A percentile compares a stretch with the other conserved stretches of the same genome.
Conservation (phyloP, 768 basidiomycete genomes). For the Leucocoprinus sp. region DNA sequence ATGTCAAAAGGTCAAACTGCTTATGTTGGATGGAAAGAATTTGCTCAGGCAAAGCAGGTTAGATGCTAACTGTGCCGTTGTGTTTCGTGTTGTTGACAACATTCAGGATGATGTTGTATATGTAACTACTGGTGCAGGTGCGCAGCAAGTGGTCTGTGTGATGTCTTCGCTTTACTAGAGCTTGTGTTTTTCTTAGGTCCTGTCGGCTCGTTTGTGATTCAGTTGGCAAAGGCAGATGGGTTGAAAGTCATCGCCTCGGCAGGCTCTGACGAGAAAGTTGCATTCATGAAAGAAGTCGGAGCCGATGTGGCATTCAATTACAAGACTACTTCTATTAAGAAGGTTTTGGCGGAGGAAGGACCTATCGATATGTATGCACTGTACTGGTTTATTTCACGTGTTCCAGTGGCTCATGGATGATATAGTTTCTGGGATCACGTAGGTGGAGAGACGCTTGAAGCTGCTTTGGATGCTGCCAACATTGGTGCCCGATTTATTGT, state of each 20-base stretch:
- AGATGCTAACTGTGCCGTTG: neutral
- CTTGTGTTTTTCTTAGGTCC: no score
- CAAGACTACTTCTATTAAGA: constrained; percentile 46
- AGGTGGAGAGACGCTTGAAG: constrained; percentile 51
- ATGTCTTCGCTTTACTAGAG: no score
- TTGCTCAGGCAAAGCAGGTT: constrained; percentile 30
- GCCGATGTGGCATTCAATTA: constrained; percentile 70
- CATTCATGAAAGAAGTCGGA: constrained; percentile 50
- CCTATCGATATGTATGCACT: constrained; percentile 32
- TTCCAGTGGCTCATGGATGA: neutral
- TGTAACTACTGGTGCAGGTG: constrained; percentile 33
- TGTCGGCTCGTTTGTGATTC: constrained; percentile 59
- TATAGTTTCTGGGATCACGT: constrained; percentile 50
- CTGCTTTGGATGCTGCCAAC: constrained; percentile 40
- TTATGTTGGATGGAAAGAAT: constrained; percentile 33
- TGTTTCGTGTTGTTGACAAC: neutral
- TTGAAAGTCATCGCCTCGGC: constrained; percentile 64
- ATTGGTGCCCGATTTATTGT: constrained; percentile 43
- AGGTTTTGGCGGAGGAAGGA: constrained; percentile 49
- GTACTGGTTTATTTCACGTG: neutral
- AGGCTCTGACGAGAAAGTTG: constrained; percentile 68
- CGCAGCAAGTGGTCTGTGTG: no score
- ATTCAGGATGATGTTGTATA: constrained; percentile 33
- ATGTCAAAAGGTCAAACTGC: constrained; percentile 28
- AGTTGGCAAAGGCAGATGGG: constrained; percentile 43